Evolutionary conservation across 768 basidiomycete species (phyloP), one percentile per base, ranked within the genome.

Genomic region (Boletus reticuloceps): DNA sequence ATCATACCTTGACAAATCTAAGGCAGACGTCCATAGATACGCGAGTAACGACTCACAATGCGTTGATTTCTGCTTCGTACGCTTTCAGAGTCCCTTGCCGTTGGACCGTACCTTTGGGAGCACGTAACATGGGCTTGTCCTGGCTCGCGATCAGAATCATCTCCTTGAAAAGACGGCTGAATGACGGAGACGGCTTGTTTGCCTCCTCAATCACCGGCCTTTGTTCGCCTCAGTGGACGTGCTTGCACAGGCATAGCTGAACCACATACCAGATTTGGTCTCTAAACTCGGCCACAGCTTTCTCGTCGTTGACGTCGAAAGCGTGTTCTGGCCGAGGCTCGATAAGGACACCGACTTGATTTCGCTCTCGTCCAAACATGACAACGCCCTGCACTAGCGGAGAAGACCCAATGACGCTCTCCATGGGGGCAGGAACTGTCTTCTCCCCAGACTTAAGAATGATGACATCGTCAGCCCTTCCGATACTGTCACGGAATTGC

Each of bases 121-220:
- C 67, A 41, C 75, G 71, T 12, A 65, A 61, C 27, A 82, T 59
- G 0, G 80, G 80, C 53, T 78, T 79, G 1, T 62, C 66, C 27
- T 65, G 44, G 0, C 62, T 57, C 0, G 79, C 65, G 14, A 81
- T 63, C 14, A 82, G 34, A 40, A 82, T 80, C 80, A 82, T 77
- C 60, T 82, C 77, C 63, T 77, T 79, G 70, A 76, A 79, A 7
- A 79, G 70, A 9, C 74, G 65, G 34, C 75, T 76, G 43, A 74
- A 77, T 0, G 72, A 63, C 0, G 77, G 78, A 0, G 76, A 69
- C 0, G 56, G 55, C 16, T 47, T 56, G 54, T 79, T 80, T 0
- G 76, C 78, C 25, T 76, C 73, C 19, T 77, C 74, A 1, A 80
- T 68, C 16, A 58, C 38, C 0, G 75, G 69, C 72, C 75, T 77